phyloP scores from a whole-genome alignment of 2,329 filamentous ascomycete genomes.

The Aspergillus unguis region DNA sequence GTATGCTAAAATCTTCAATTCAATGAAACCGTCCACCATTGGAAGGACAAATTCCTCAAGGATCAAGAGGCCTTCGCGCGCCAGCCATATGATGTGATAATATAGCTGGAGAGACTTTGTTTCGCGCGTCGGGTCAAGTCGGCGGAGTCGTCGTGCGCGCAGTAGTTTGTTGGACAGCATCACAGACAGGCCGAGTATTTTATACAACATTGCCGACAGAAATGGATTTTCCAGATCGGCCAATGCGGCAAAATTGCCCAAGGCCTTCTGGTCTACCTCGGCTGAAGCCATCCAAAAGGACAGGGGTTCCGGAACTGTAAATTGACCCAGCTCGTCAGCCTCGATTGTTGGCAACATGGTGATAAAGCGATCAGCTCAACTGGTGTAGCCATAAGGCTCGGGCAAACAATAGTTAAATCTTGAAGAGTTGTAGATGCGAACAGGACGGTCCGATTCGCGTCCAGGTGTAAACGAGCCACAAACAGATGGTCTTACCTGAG shows the following conservation, averaged over 20 bases:
- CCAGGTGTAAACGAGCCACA: conserved; percentile 11
- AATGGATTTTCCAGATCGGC: conserved; percentile 75
- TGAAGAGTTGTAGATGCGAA: too few relatives aligned
- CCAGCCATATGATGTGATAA: conserved; percentile 91
- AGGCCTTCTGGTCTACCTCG: conserved; percentile 95
- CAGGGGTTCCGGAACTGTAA: conserved; percentile 31
- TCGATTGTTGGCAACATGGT: conserved; percentile 15
- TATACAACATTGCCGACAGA: conserved; percentile 74
- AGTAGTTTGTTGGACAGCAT: conserved; percentile 81
- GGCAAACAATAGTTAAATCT: too few relatives aligned
- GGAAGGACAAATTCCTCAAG: conserved; percentile 83
- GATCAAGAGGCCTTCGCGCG: conserved; percentile 83
- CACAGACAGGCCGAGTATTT: conserved; percentile 85
- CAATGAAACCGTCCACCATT: conserved; percentile 71
- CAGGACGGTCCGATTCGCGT: too few relatives aligned
- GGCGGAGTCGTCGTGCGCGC: conserved; percentile 76
- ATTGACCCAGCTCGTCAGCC: conserved; percentile 30
- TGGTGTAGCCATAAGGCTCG: too few relatives aligned
- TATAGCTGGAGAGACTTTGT: conserved; percentile 80
- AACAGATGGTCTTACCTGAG: conserved; percentile 26
- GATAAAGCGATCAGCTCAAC: background rate
- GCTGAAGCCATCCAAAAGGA: conserved; percentile 78
- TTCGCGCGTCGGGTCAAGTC: conserved; percentile 72
- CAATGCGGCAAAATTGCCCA: conserved; percentile 80
- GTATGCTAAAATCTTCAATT: conserved; percentile 83